These are phyloP conservation scores for Mucor lusitanicus DNA, from an alignment of 371 early-diverging fungal genomes.

Conservation along the genomic window DNA sequence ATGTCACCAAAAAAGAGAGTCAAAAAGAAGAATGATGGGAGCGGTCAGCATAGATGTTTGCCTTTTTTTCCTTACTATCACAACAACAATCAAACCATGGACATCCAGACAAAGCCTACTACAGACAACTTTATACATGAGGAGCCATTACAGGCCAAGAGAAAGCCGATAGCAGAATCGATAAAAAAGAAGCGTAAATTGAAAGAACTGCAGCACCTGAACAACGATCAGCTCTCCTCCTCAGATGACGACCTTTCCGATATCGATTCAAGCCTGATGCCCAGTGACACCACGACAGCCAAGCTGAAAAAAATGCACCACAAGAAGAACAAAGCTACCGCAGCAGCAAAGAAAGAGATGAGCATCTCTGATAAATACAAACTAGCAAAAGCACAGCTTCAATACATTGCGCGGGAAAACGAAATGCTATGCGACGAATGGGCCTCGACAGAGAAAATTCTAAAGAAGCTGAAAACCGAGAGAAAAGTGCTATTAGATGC, in stretches of 20 bases:
- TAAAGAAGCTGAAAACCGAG: slow-evolving; percentile 8
- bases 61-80: neutral
- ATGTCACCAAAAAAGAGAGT: slow-evolving; percentile 1
- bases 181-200: slow-evolving; percentile 15
- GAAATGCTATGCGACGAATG: slow-evolving; percentile 19
- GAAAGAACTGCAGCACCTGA: neutral
- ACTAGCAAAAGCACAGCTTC: slow-evolving; percentile 10
- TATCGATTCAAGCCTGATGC: neutral
- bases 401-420: slow-evolving; percentile 9
- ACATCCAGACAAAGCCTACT: neutral
- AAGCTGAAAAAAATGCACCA: neutral
- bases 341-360: slow-evolving; percentile 1
- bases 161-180: neutral
- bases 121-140: neutral
- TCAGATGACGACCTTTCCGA: slow-evolving; percentile 8
- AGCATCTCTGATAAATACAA: slow-evolving; percentile 5
- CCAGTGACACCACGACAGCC: neutral
- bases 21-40: neutral
- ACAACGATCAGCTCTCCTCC: slow-evolving; percentile 7
- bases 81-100: neutral
- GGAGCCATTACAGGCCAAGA: neutral
- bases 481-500: slow-evolving; percentile 12
- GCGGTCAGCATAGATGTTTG: neutral
- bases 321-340: neutral
- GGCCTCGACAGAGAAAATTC: slow-evolving; percentile 1